Evolutionary conservation across 148 eudicot species (phyloP).

Genomic region (Euryodendron excelsum): DNA sequence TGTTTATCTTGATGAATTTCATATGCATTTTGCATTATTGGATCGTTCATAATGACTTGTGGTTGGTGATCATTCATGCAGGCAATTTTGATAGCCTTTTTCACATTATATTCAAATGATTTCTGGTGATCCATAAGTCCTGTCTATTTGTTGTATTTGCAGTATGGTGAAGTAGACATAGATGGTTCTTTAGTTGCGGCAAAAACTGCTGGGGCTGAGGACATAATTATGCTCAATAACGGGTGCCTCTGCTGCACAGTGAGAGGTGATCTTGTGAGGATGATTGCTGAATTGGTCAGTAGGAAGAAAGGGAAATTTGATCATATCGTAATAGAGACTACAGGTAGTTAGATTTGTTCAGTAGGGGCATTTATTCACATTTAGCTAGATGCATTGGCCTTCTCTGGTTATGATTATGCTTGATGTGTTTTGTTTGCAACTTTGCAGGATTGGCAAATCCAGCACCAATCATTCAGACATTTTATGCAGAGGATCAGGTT

Average conservation of each 20-base stretch:
- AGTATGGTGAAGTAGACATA: slow-evolving; percentile 97
- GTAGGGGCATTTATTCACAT: background rate
- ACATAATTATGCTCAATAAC: slow-evolving; percentile 94
- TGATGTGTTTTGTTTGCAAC: slow-evolving; percentile 1
- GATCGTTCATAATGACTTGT: background rate
- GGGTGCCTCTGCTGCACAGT: slow-evolving; percentile 99
- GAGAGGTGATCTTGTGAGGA: slow-evolving; percentile 97
- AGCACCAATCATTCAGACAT: slow-evolving; percentile 97
- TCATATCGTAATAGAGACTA: slow-evolving; percentile 95
- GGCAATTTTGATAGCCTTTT: background rate
- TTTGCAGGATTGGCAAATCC: slow-evolving; percentile 93
- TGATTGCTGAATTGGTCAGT: slow-evolving; percentile 81
- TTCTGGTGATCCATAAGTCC: slow-evolving; percentile 15
- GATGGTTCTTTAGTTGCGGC: slow-evolving; percentile 98
- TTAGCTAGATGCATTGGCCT: background rate
- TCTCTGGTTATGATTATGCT: background rate
- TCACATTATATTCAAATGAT: background rate
- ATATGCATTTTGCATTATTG: background rate
- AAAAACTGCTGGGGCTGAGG: slow-evolving; percentile 86
- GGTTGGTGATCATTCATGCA: background rate
- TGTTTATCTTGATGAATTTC: slow-evolving; percentile 1
- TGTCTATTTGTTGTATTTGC: slow-evolving; percentile 26
- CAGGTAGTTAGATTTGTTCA: slow-evolving; percentile 48
- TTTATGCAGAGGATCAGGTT: slow-evolving; percentile 90
- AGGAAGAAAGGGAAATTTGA: slow-evolving; percentile 88